phyloP scores from a whole-genome alignment of 2,329 filamentous ascomycete genomes.

The Periglandula ipomoeae region DNA sequence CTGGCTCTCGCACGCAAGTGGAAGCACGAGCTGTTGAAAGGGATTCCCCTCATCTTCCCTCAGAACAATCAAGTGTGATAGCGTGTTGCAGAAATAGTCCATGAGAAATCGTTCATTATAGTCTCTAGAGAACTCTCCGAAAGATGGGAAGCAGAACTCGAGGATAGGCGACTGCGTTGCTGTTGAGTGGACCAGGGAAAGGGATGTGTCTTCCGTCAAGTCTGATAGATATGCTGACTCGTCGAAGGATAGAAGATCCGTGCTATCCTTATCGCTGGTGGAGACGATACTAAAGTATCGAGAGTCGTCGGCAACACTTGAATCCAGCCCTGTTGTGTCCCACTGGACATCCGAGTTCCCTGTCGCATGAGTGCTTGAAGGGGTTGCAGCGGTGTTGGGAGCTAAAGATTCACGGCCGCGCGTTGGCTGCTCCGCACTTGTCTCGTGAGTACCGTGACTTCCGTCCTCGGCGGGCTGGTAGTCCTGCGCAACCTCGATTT shows the following conservation, averaged over 20 bases:
- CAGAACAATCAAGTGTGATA: slow-evolving; percentile 57
- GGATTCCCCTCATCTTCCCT: slow-evolving; percentile 54
- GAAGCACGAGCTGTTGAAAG: slow-evolving; percentile 54
- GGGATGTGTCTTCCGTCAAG: slow-evolving; percentile 13
- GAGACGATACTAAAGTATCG: slow-evolving; percentile 12
- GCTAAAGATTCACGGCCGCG: background rate
- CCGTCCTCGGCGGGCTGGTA: background rate
- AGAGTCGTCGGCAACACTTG: background rate
- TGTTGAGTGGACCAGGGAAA: slow-evolving; percentile 18
- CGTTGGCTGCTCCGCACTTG: background rate
- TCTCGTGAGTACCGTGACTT: background rate
- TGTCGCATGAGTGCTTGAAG: slow-evolving; percentile 8
- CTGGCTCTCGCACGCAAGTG: slow-evolving; percentile 43
- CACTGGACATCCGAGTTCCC: slow-evolving; percentile 12
- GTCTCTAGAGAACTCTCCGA: slow-evolving; percentile 47
- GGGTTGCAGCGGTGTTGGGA: slow-evolving; percentile 7
- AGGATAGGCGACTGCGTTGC: slow-evolving; percentile 24
- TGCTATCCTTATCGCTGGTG: background rate
- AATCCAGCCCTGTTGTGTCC: slow-evolving; percentile 6
- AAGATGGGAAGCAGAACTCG: slow-evolving; percentile 43
- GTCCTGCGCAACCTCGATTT: slow-evolving; percentile 16
- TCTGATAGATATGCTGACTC: slow-evolving; percentile 2
- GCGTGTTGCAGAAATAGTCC: slow-evolving; percentile 54
- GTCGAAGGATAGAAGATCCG: background rate
- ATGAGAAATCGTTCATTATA: slow-evolving; percentile 46